Base-by-base conservation (phyloP, 202 grass and related monocot genomes). In the Elaeis oleifera region DNA sequence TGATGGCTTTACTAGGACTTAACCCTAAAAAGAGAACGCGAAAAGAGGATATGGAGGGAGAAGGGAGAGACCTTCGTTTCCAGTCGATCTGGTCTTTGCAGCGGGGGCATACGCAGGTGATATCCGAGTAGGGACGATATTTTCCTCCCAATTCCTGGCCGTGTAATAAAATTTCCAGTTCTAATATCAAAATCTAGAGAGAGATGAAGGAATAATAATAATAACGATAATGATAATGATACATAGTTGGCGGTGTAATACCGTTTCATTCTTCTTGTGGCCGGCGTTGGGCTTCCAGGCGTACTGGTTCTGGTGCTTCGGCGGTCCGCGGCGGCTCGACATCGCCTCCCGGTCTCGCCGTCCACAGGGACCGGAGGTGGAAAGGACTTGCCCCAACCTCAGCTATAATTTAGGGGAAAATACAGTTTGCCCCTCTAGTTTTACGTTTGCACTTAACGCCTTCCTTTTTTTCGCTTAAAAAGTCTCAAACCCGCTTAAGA, bases 11-110 rank as follows among this genome's bases (percentile, higher is more conserved):
- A 44, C 11, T 44, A 13, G 9, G 11, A 44, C 2, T 13, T 2
- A 44, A 44, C 36, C 36, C 36, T 44, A 44, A 44, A 53, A 50
- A 62, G 18, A 21, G 67, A 57, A 7, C 0, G 1, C 64, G 29
- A 69, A 31, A 68, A 8, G 11, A 4, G 36, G 9, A 7, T 5
- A 36, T 16, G 0, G 44, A 54, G 18, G 56, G 18, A 17, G 23
- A 24, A 24, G 23, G 2, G 28, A 27, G 59, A 11, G 20, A 96
- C 91, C 74, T 88, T 71, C 91, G 84, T 65, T 96, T 96, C 91
- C 91, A 96, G 74, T 96, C 91, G 74, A 96, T 96, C 59, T 96
- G 91, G 25, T 90, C 87, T 81, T 73, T 78, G 66, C 87, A 96
- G 74, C 87, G 87, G 61, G 79, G 81, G 80, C 91, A 96, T 5